These are phyloP conservation scores for Paramyrothecium roridum DNA, from an alignment of 2,329 filamentous ascomycete species.

Conservation along the genomic window DNA sequence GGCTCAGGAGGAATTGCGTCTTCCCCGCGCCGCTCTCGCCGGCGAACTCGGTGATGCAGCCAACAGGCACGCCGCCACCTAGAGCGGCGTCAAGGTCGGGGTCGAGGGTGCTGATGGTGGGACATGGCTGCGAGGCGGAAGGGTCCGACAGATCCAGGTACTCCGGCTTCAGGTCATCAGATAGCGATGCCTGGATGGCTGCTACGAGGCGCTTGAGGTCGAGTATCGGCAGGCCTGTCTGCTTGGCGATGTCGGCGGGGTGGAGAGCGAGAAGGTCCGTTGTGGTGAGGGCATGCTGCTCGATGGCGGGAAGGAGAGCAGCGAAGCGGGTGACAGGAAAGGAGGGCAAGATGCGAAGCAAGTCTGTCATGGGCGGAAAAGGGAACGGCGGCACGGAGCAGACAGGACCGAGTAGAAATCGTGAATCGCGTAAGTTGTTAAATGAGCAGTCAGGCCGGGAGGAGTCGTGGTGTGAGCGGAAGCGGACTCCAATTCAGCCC, in stretches of 20 bases:
- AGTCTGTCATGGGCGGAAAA: conserved; percentile 70
- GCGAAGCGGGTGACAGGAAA: conserved; percentile 71
- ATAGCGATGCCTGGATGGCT: conserved; percentile 64
- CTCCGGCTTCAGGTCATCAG: conserved; percentile 49
- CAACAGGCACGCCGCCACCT: conserved; percentile 75
- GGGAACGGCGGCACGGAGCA: not conserved
- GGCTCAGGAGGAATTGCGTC: conserved; percentile 84
- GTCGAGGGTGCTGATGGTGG: conserved; percentile 75
- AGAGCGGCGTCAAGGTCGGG: conserved; percentile 65
- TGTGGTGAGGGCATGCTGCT: conserved; percentile 73
- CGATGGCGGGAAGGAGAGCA: conserved; percentile 74
- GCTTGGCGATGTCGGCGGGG: conserved; percentile 77
- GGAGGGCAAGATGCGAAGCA: conserved; percentile 75
- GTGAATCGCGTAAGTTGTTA: conserved; percentile 1
- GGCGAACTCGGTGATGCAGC: conserved; percentile 82
- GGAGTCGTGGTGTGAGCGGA: not conserved
- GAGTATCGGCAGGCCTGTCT: conserved; percentile 75
- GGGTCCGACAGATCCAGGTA: conserved; percentile 13
- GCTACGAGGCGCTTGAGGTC: conserved; percentile 74
- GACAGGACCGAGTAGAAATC: not conserved
- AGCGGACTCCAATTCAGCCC: not conserved
- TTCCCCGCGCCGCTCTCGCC: conserved; percentile 95
- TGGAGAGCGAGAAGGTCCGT: conserved; percentile 85
- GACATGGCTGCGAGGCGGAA: not conserved
- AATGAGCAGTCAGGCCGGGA: not conserved